phyloP scores from a whole-genome alignment of 768 basidiomycete genomes.

The Trametes cinnabarina region DNA sequence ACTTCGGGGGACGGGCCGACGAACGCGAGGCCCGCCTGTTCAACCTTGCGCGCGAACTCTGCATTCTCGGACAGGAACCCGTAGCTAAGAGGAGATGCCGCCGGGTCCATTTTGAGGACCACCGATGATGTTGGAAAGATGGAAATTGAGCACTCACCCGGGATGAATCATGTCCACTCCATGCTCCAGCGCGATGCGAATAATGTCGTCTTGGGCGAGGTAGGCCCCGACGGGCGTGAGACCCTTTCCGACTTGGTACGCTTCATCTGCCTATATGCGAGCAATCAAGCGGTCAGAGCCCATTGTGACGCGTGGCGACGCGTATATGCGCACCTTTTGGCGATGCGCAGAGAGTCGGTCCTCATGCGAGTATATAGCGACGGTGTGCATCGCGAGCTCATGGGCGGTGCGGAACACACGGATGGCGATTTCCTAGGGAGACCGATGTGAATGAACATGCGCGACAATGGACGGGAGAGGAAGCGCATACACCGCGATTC shows the following conservation, averaged over 20 bases:
- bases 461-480: background rate
- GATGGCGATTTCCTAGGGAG: conserved; percentile 90
- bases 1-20: conserved; percentile 95
- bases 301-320: conserved; percentile 1
- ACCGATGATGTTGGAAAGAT: background rate
- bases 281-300: background rate
- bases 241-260: conserved; percentile 96
- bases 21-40: conserved; percentile 95
- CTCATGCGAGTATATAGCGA: conserved; percentile 97
- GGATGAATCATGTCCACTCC: conserved; percentile 99
- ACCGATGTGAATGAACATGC: background rate
- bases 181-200: conserved; percentile 93
- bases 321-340: conserved; percentile 67
- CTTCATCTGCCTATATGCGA: conserved; percentile 81
- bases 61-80: conserved; percentile 99
- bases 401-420: conserved; percentile 98
- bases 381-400: conserved; percentile 98
- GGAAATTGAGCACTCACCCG: conserved; percentile 48
- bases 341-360: conserved; percentile 96
- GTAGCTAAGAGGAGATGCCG: conserved; percentile 52
- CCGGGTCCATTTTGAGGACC: conserved; percentile 16
- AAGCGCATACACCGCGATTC: conserved; percentile 70
- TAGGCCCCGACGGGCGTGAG: conserved; percentile 96
- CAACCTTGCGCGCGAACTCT: conserved; percentile 94
- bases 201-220: conserved; percentile 96